A percentile compares a stretch with the other conserved stretches of the same genome.
Conservation (phyloP, 1,284 basidiomycete genomes). For the Coniophora puteana region DNA sequence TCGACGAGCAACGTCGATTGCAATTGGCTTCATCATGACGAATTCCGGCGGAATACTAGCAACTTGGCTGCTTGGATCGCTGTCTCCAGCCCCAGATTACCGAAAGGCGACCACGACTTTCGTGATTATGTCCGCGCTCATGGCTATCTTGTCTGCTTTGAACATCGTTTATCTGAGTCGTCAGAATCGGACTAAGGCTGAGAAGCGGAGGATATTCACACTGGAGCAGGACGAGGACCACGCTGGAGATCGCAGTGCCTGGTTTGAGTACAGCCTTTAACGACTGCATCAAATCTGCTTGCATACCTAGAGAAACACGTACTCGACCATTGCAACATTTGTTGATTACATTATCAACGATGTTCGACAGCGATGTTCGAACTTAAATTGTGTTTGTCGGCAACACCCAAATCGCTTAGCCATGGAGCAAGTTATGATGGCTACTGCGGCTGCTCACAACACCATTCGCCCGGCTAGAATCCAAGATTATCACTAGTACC, state of each 20-base stretch:
- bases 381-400: too few species aligned
- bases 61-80: slow-evolving; percentile 47
- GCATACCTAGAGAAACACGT: too few species aligned
- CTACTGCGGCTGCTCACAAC: too few species aligned
- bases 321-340: too few species aligned
- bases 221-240: slow-evolving; percentile 15
- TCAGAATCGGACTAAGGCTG: slow-evolving; percentile 20
- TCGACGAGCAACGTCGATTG: slow-evolving; percentile 51
- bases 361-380: too few species aligned
- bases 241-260: slow-evolving; percentile 26
- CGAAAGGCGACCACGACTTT: slow-evolving; percentile 35
- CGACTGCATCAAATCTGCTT: too few species aligned
- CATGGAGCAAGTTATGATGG: too few species aligned
- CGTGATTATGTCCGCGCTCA: slow-evolving; percentile 32
- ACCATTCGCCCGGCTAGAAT: too few species aligned
- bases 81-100: slow-evolving; percentile 41
- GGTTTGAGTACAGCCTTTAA: slow-evolving; percentile 27
- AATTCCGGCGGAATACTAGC: slow-evolving; percentile 57
- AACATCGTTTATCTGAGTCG: slow-evolving; percentile 26
- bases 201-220: slow-evolving; percentile 11
- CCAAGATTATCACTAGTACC: too few species aligned
- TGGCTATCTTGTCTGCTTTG: slow-evolving; percentile 25
- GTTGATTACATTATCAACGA: too few species aligned
- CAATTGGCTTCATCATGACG: slow-evolving; percentile 48
- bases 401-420: too few species aligned